Evolutionary conservation across 352 stramenopile genomes (phyloP).

Genomic region (Pythium diclinum): DNA sequence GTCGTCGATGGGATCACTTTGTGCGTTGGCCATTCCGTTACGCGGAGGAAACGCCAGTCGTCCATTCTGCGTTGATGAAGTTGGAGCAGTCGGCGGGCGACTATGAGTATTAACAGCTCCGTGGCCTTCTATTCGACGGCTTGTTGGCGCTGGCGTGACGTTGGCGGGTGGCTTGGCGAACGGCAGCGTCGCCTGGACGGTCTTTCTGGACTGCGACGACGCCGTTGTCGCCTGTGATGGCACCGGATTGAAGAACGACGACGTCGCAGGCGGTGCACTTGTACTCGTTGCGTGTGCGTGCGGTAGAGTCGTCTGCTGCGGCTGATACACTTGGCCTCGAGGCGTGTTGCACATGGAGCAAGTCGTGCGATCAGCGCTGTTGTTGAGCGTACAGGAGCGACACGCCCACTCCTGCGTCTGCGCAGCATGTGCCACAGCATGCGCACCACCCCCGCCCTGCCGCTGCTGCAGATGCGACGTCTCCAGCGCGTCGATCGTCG

Average conservation of each 20-base stretch:
- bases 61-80: neutral
- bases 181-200: conserved; percentile 60
- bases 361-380: conserved; percentile 29
- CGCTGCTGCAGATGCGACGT: conserved; percentile 20
- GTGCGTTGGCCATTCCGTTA: neutral
- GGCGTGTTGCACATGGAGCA: conserved; percentile 60
- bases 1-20: neutral
- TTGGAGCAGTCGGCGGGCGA: neutral
- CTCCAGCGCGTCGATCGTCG: conserved; percentile 65
- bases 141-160: neutral
- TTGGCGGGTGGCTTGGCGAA: conserved; percentile 28
- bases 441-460: conserved; percentile 4
- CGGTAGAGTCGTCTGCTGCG: neutral
- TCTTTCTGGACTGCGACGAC: conserved; percentile 33
- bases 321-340: conserved; percentile 34
- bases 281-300: neutral
- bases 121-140: conserved; percentile 6
- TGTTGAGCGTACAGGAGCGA: conserved; percentile 63
- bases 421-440: neutral
- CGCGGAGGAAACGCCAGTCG: neutral
- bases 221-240: neutral
- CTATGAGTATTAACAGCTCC: conserved; percentile 12
- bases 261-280: neutral
- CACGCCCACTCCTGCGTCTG: conserved; percentile 35
- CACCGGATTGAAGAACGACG: neutral